These are phyloP conservation scores for Citrullus mucosospermus DNA, from an alignment of 306 rosid genomes.

Conservation along the genomic window DNA sequence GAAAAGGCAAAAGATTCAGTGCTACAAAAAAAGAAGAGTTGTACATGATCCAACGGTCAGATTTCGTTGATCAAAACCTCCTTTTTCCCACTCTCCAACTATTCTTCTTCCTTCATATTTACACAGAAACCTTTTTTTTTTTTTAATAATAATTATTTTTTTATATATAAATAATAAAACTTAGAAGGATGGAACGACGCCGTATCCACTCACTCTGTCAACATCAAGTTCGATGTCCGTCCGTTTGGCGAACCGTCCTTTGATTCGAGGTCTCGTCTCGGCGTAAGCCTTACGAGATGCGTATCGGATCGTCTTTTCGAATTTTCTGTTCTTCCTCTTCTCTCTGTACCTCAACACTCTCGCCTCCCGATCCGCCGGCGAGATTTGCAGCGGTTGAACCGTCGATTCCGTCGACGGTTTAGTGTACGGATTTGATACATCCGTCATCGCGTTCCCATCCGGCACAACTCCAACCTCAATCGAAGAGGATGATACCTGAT, in stretches of 20 bases:
- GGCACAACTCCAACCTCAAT: conserved; percentile 79
- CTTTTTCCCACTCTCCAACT: background rate
- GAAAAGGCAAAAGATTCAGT: background rate
- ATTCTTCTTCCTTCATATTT: background rate
- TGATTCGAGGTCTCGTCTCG: conserved; percentile 86
- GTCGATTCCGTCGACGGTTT: conserved; percentile 19
- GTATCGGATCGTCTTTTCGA: conserved; percentile 93
- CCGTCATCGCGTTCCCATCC: conserved; percentile 43
- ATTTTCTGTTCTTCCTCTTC: conserved; percentile 92
- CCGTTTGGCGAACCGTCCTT: conserved; percentile 90
- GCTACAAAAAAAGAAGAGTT: background rate
- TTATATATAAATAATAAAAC: background rate
- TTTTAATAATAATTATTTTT: background rate
- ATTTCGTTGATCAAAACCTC: background rate
- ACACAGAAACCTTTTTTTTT: background rate
- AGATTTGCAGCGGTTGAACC: conserved; percentile 31
- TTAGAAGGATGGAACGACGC: conserved; percentile 69
- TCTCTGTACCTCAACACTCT: conserved; percentile 92
- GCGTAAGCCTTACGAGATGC: conserved; percentile 95
- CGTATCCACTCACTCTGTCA: conserved; percentile 51
- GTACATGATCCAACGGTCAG: conserved; percentile 5
- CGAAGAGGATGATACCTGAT: conserved; percentile 81
- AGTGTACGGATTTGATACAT: conserved; percentile 33
- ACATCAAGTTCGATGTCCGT: conserved; percentile 36
- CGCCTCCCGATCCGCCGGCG: conserved; percentile 79